Evolutionary conservation across 371 early-diverging fungal genomes (phyloP).

Genomic region (Apophysomyces variabilis): DNA sequence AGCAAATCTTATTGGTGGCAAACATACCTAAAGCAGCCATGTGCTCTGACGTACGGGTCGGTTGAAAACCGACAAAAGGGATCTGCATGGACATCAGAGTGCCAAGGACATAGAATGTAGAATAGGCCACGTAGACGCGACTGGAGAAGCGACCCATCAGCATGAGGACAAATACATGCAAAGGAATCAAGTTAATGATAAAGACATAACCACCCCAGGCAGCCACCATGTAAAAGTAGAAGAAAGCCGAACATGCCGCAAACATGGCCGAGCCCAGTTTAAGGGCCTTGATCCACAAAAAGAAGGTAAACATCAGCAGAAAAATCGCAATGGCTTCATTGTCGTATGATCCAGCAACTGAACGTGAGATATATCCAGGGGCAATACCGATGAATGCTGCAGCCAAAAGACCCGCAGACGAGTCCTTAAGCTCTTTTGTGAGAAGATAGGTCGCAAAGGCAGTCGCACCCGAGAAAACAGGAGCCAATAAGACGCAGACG

Average conservation of each 20-base stretch:
- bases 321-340: constrained; percentile 99
- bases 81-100: constrained; percentile 97
- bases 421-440: constrained; percentile 88
- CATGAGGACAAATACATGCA: constrained; percentile 93
- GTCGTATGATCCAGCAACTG: constrained; percentile 99
- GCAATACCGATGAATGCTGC: constrained; percentile 98
- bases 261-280: constrained; percentile 91
- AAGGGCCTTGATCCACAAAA: constrained; percentile 95
- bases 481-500: constrained; percentile 97
- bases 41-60: constrained; percentile 96
- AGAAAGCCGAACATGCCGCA: constrained; percentile 85
- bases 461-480: constrained; percentile 94
- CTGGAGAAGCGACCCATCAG: constrained; percentile 96
- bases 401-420: constrained; percentile 93
- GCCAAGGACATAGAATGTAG: constrained; percentile 95
- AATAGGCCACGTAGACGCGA: constrained; percentile 95
- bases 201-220: constrained; percentile 99
- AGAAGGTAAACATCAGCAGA: constrained; percentile 95
- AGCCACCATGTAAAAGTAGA: constrained; percentile 99
- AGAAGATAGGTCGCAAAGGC: constrained; percentile 93
- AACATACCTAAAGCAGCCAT: constrained; percentile 95
- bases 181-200: constrained; percentile 97
- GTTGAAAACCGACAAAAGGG: constrained; percentile 99
- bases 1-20: constrained; percentile 3
- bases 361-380: constrained; percentile 98